Percentiles rank a stretch among this genome's conserved stretches.
These are phyloP conservation scores for Cryptosporidium parvum DNA, from an alignment of 169 alveolate species.

Conservation along the genomic window DNA sequence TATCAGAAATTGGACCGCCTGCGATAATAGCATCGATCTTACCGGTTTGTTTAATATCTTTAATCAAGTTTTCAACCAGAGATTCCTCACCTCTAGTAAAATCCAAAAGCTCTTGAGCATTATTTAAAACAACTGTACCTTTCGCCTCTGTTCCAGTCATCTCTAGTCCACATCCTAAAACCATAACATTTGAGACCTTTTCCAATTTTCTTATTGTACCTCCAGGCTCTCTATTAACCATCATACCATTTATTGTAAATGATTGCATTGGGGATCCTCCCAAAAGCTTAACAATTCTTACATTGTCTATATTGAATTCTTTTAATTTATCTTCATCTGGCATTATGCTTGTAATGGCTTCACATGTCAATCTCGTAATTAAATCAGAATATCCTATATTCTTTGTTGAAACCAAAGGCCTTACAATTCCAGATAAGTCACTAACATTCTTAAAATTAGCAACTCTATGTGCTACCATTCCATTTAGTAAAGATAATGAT, in stretches of 20 bases:
- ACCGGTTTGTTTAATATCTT: conserved; percentile 89
- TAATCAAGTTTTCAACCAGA: conserved; percentile 89
- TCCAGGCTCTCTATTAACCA: conserved; percentile 89
- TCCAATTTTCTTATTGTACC: conserved; percentile 92
- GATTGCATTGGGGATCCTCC: conserved; percentile 95
- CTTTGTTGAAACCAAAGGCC: conserved; percentile 81
- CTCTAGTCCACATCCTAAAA: conserved; percentile 96
- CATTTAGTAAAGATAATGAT: conserved; percentile 86
- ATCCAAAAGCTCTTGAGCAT: conserved; percentile 95
- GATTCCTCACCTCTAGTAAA: conserved; percentile 93
- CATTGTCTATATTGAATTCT: conserved; percentile 95
- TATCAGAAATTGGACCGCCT: conserved; percentile 96
- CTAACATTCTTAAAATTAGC: conserved; percentile 75
- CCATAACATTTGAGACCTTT: conserved; percentile 94
- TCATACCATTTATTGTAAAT: conserved; percentile 93
- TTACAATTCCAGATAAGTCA: conserved; percentile 77
- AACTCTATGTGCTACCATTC: conserved; percentile 73
- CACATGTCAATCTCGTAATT: conserved; percentile 89
- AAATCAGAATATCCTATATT: conserved; percentile 86
- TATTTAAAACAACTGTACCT: conserved; percentile 97
- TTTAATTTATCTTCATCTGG: conserved; percentile 87
- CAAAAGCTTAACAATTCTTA: conserved; percentile 96
- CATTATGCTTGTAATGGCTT: conserved; percentile 92
- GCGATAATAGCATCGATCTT: conserved; percentile 92
- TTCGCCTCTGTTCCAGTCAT: conserved; percentile 95